A percentile compares a stretch with the other conserved stretches of the same genome.
Conservation (phyloP, 169 alveolate genomes). For the Cardiosporidium cionae region DNA sequence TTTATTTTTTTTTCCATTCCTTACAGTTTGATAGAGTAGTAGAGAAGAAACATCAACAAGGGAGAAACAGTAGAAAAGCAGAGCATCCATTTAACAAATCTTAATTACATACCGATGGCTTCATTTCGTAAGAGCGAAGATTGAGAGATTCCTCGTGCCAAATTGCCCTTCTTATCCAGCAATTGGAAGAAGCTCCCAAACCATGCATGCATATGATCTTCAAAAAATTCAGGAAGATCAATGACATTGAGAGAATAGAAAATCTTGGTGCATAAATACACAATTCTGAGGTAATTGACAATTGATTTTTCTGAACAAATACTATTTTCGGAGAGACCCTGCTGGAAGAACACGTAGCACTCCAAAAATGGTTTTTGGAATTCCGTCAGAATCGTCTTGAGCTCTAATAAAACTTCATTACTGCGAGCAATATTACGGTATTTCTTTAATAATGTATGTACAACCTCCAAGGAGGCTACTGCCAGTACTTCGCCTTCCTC, state of each 20-base stretch:
- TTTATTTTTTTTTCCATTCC: too few relatives aligned
- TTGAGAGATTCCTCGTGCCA: too few relatives aligned
- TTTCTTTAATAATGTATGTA: slow-evolving; percentile 9
- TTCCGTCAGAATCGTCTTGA: background rate
- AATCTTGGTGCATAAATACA: background rate
- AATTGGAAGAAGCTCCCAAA: background rate
- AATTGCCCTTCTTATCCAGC: too few relatives aligned
- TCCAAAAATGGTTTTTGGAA: slow-evolving; percentile 12
- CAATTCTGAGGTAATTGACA: background rate
- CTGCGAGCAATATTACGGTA: slow-evolving; percentile 5
- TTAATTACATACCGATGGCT: background rate
- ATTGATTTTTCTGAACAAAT: too few relatives aligned
- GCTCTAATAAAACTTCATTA: slow-evolving; percentile 16
- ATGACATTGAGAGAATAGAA: slow-evolving; percentile 10
- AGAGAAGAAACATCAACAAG: background rate
- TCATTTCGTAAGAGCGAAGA: background rate
- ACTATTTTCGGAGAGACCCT: background rate
- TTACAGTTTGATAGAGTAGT: too few relatives aligned
- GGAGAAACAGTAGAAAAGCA: background rate
- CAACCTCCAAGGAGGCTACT: background rate
- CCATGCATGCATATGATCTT: slow-evolving; percentile 6
- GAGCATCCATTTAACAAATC: background rate
- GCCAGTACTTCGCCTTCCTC: background rate
- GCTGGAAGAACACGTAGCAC: background rate
- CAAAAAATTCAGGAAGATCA: slow-evolving; percentile 27